These are phyloP conservation scores for Entomortierella parvispora DNA, from an alignment of 192 early-diverging fungal species.

Conservation along the genomic window DNA sequence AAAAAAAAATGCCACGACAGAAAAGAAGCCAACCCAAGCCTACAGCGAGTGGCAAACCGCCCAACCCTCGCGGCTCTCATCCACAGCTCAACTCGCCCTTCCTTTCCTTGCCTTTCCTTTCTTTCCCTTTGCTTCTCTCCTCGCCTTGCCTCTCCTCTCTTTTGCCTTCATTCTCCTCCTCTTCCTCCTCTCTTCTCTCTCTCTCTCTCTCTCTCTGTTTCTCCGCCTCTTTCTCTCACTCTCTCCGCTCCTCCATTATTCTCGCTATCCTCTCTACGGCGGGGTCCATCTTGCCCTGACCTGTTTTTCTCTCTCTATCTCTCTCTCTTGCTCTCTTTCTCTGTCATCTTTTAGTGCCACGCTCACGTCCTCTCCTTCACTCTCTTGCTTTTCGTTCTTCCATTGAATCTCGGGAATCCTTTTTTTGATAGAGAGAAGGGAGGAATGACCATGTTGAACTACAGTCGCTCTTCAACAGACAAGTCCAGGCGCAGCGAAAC, in stretches of 20 bases:
- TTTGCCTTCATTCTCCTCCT: not conserved
- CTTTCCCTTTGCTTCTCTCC: not conserved
- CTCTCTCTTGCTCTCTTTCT: too few species aligned
- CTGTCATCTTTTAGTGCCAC: too few species aligned
- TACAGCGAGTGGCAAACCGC: too few species aligned
- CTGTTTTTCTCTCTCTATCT: too few species aligned
- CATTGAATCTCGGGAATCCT: not conserved
- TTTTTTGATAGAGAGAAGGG: too few species aligned
- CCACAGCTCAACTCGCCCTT: too few species aligned
- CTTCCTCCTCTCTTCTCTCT: not conserved
- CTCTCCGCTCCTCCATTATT: not conserved
- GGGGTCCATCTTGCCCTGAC: not conserved
- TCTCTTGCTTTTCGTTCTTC: not conserved
- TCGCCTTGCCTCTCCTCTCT: not conserved
- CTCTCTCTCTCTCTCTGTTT: not conserved
- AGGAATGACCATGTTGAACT: slow-evolving; percentile 18
- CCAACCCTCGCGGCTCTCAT: too few species aligned
- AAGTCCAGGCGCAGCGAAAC: slow-evolving; percentile 13
- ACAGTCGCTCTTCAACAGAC: slow-evolving; percentile 15
- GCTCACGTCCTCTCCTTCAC: not conserved
- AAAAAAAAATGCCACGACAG: too few species aligned
- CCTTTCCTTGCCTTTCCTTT: not conserved
- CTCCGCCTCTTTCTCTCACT: not conserved
- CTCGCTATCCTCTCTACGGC: not conserved
- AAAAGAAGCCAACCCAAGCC: too few species aligned